Evolutionary conservation across 768 basidiomycete genomes (phyloP), one percentile per base, ranked within the genome.

Genomic region (Kwoniella mangroviensis): DNA sequence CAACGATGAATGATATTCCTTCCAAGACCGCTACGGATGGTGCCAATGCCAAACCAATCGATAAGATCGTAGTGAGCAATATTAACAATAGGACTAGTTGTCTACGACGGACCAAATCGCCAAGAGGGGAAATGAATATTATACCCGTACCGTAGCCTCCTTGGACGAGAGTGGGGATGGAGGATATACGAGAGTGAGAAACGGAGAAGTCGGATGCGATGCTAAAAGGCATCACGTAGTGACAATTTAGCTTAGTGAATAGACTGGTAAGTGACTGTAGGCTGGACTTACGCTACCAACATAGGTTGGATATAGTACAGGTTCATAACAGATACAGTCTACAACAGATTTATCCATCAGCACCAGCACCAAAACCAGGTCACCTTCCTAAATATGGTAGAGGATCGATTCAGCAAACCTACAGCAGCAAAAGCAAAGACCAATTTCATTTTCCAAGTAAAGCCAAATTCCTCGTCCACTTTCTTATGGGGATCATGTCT

Each of bases 101-200:
- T 13, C 93, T 86, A 43, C 93, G 85, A 21, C 90, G 90, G 34
- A 93, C 86, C 22, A 94, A 86, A 80, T 96, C 93, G 9, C 94
- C 93, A 0, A 93, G 85, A 1, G 94, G 93, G 0, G 91, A 88
- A 64, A 95, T 88, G 52, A 94, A 82, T 2, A 94, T 81, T 7
- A 93, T 86, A 1, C 92, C 92, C 9, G 84, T 84, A 1, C 90
- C 90, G 79, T 92, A 93, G 53, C 91, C 81, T 21, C 73, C 76
- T 72, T 85, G 84, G 15, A 78, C 75, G 17, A 85, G 73, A 0
- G 83, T 84, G 4, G 84, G 83, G 15, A 84, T 73, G 10, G 71
- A 72, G 4, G 83, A 81, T 40, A 83, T 79, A 0, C 57, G 49
- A 34, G 76, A 75, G 69, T 84, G 65, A 24, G 67, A 65, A 1